Evolutionary conservation across 2,329 filamentous ascomycete genomes (phyloP).

Genomic region (Aurifilum marmelostoma): DNA sequence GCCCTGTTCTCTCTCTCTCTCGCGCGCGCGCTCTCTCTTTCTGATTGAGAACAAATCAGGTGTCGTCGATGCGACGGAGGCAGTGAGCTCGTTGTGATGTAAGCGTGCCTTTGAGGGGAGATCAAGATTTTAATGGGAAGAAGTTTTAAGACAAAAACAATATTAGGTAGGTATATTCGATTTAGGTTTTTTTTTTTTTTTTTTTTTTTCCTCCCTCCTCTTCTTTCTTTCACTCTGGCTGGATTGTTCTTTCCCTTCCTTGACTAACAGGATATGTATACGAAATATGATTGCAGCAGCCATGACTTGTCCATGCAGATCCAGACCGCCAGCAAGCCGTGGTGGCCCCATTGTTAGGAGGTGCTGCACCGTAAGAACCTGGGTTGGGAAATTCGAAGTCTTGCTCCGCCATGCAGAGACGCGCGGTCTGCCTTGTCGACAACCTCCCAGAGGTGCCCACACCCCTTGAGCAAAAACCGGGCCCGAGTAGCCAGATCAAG

Average conservation of each 20-base stretch:
- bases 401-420: neutral
- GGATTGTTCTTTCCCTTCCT: neutral
- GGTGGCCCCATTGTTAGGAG: neutral
- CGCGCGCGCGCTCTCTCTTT: no score
- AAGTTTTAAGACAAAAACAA: no score
- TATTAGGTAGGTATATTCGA: neutral
- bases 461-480: neutral
- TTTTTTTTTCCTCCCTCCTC: no score
- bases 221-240: neutral
- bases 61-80: no score
- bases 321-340: neutral
- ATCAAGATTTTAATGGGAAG: no score
- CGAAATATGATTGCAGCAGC: neutral
- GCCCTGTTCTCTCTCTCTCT: no score
- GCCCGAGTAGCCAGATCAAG: neutral
- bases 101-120: neutral
- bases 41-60: no score
- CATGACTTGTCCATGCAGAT: neutral
- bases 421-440: neutral
- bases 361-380: neutral
- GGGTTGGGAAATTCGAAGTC: constrained; percentile 3
- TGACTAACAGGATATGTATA: neutral
- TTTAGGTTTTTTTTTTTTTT: no score
- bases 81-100: no score
- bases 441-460: neutral